A percentile compares a stretch with the other conserved stretches of the same genome.
phyloP scores from a whole-genome alignment of 1,284 basidiomycete genomes.

The Ceratobasidium sp. region DNA sequence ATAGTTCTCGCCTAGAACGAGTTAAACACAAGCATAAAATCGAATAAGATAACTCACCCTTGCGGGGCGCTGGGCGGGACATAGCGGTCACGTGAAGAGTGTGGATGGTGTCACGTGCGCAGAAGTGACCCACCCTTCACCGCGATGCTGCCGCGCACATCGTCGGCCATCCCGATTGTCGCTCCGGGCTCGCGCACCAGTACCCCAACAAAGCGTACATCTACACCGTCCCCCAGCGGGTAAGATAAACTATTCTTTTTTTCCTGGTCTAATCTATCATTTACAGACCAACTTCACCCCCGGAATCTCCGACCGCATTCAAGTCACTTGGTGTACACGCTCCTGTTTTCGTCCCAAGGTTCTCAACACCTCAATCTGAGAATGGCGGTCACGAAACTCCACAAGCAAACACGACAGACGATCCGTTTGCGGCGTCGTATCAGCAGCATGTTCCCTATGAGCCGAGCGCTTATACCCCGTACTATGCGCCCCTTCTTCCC shows the following conservation, averaged over 20 bases:
- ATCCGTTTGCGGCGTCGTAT: conserved; percentile 30
- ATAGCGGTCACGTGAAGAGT: conserved; percentile 58
- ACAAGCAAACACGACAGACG: conserved; percentile 11
- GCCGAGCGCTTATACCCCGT: conserved; percentile 32
- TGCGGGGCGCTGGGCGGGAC: conserved; percentile 47
- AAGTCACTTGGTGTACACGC: conserved; percentile 39
- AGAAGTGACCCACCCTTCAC: conserved; percentile 52
- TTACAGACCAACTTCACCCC: conserved; percentile 26
- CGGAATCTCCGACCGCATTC: conserved; percentile 25
- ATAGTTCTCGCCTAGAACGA: conserved; percentile 83
- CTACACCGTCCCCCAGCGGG: conserved; percentile 15
- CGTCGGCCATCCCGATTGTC: conserved; percentile 41
- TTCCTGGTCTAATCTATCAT: background rate
- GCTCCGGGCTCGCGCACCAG: conserved; percentile 30
- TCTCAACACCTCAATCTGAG: background rate
- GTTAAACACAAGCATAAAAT: background rate
- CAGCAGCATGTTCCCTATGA: conserved; percentile 32
- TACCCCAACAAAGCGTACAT: conserved; percentile 16
- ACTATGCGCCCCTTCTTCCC: conserved; percentile 27
- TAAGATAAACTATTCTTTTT: background rate
- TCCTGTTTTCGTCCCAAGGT: conserved; percentile 33
- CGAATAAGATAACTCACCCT: conserved; percentile 49
- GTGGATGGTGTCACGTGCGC: background rate
- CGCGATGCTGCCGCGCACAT: conserved; percentile 51
- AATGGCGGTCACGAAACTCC: conserved; percentile 3